Percentiles rank a stretch among this genome's conserved stretches.
phyloP scores from a whole-genome alignment of 164 flowering plant species.

The Akebia trifoliata region DNA sequence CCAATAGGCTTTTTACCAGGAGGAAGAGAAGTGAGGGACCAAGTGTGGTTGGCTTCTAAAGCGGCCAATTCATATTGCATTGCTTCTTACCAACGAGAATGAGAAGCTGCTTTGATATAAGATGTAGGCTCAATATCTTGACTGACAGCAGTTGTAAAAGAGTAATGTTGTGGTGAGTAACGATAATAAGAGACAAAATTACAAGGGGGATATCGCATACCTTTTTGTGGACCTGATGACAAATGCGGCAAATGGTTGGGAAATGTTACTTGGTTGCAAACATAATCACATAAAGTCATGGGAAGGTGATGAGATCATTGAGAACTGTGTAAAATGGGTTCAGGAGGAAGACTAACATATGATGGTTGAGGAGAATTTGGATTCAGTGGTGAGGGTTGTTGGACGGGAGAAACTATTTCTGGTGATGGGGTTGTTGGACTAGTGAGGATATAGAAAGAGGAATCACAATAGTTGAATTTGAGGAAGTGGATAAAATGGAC shows the following conservation, averaged over 20 bases:
- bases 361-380: neutral
- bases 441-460: too few species aligned
- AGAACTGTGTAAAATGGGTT: neutral
- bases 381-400: neutral
- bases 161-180: constrained; percentile 7
- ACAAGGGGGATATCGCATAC: neutral
- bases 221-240: neutral
- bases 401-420: neutral
- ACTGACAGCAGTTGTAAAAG: too few species aligned
- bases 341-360: too few species aligned
- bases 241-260: constrained; percentile 4
- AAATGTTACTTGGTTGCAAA: too few species aligned
- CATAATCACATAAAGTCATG: neutral
- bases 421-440: neutral
- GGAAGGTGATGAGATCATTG: neutral
- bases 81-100: too few species aligned
- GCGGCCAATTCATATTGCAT: too few species aligned
- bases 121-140: too few species aligned
- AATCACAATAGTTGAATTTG: neutral
- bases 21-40: too few species aligned
- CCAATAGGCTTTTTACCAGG: too few species aligned
- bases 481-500: neutral
- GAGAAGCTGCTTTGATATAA: too few species aligned
- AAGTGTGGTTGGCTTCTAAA: too few species aligned
- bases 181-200: neutral